phyloP scores from a whole-genome alignment of 1,284 basidiomycete species.

The Naganishia cerealis region DNA sequence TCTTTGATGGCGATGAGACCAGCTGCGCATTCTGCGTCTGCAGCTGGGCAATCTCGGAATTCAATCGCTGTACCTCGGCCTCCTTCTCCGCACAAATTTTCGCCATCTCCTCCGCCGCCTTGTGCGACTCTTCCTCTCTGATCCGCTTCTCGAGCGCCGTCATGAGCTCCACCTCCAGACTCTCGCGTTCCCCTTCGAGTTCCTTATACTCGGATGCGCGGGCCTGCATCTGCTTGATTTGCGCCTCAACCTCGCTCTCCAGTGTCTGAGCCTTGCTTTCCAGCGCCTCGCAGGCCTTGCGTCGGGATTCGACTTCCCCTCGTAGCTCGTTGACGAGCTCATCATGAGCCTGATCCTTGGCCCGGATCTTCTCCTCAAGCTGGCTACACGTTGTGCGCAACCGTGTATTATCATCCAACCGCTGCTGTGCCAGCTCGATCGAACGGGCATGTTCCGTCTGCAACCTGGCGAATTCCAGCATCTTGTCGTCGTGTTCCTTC shows the following conservation, averaged over 20 bases:
- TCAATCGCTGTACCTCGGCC: background rate
- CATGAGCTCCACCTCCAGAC: conserved; percentile 4
- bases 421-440: background rate
- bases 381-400: background rate
- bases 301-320: background rate
- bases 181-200: conserved; percentile 9
- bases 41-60: background rate
- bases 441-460: background rate
- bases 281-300: background rate
- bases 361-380: background rate
- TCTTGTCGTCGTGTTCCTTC: background rate
- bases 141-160: conserved; percentile 2
- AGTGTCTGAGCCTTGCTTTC: background rate
- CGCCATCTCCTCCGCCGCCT: background rate
- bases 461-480: background rate
- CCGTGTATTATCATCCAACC: background rate
- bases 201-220: background rate
- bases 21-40: background rate
- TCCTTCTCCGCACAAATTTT: background rate
- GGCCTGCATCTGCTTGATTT: background rate
- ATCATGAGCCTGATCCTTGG: background rate
- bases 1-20: background rate
- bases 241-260: background rate
- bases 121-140: conserved; percentile 4
- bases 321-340: background rate